These are phyloP conservation scores for Penicillium olsonii DNA, from an alignment of 2,329 filamentous ascomycete species.

Conservation along the genomic window DNA sequence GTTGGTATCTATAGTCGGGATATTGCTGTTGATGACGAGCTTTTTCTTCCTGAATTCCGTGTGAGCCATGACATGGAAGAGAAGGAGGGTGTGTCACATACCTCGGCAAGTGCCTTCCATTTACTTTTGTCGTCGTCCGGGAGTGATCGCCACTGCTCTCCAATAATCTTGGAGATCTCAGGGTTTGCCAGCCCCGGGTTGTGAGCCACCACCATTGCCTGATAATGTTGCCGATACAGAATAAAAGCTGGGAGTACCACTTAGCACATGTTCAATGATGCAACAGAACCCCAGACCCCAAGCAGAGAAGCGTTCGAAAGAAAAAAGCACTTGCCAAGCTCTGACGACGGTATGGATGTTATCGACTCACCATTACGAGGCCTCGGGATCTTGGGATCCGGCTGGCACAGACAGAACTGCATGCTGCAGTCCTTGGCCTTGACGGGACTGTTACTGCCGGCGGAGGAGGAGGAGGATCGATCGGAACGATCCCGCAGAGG, in stretches of 20 bases:
- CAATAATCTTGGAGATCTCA: constrained; percentile 96
- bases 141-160: constrained; percentile 84
- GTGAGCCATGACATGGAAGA: neutral
- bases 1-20: constrained; percentile 92
- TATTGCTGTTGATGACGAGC: constrained; percentile 84
- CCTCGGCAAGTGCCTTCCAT: constrained; percentile 89
- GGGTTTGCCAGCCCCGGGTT: constrained; percentile 92
- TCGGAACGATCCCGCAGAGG: constrained; percentile 30
- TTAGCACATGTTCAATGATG: constrained; percentile 1
- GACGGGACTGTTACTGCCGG: constrained; percentile 30
- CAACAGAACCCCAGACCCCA: constrained; percentile 1
- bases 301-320: constrained; percentile 25
- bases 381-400: constrained; percentile 70
- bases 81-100: too few species aligned
- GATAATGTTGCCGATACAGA: constrained; percentile 90
- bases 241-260: constrained; percentile 73
- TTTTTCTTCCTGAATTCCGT: constrained; percentile 72
- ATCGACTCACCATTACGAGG: constrained; percentile 67
- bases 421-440: constrained; percentile 45
- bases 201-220: constrained; percentile 75
- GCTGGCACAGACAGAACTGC: constrained; percentile 69
- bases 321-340: constrained; percentile 26
- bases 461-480: constrained; percentile 34
- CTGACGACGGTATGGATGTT: constrained; percentile 16
- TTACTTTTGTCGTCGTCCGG: constrained; percentile 71